These are phyloP conservation scores for Fusarium sp. DNA, from an alignment of 2,329 filamentous ascomycete species.

Conservation along the genomic window DNA sequence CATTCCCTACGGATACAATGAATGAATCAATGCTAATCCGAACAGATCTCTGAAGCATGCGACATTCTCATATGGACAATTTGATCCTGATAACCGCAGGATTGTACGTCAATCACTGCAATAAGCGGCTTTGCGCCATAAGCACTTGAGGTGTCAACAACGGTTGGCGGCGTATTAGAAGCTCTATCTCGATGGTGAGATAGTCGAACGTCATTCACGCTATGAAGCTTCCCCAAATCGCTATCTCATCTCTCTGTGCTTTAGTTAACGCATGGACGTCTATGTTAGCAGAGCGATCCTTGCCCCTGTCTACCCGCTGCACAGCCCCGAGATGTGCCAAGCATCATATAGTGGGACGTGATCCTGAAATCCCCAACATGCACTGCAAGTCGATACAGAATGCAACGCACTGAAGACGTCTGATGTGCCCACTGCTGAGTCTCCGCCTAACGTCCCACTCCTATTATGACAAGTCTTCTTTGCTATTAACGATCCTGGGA, in stretches of 20 bases:
- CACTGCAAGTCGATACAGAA: conserved; percentile 28
- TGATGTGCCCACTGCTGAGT: conserved; percentile 18
- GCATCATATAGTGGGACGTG: conserved; percentile 35
- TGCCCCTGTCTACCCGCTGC: conserved; percentile 45
- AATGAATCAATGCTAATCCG: not conserved
- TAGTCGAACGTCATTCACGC: conserved; percentile 32
- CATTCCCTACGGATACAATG: not conserved
- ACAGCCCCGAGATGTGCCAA: conserved; percentile 47
- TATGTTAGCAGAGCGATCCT: conserved; percentile 32
- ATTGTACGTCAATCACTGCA: not conserved
- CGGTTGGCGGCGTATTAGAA: conserved; percentile 12
- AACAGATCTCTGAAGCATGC: conserved; percentile 3
- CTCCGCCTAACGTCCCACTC: conserved; percentile 36
- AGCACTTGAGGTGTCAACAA: conserved; percentile 32
- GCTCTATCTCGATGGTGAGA: conserved; percentile 16
- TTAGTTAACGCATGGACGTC: conserved; percentile 20
- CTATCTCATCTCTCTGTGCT: conserved; percentile 27
- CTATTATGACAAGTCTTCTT: conserved; percentile 17
- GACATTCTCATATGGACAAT: not conserved
- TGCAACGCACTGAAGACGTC: not conserved
- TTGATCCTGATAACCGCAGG: not conserved
- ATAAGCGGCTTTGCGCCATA: conserved; percentile 16
- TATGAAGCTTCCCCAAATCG: conserved; percentile 34
- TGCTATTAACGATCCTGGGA: conserved; percentile 8
- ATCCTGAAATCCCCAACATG: conserved; percentile 37